Evolutionary conservation across 352 stramenopile genomes (phyloP).

Genomic region (Phytophthora ramorum): DNA sequence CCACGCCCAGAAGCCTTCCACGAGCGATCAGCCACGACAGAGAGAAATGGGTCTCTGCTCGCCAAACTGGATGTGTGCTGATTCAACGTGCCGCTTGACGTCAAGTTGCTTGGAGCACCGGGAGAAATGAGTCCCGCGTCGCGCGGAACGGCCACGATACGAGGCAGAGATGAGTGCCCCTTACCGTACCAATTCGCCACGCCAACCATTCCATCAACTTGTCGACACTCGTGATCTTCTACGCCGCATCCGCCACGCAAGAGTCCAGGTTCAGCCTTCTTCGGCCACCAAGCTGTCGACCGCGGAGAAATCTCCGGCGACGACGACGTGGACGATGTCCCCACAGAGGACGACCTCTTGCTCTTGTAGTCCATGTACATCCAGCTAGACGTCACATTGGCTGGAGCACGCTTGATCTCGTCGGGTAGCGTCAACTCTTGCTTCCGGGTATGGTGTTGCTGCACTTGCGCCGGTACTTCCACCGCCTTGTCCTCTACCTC

Average conservation of each 20-base stretch:
- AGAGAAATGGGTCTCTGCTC: conserved; percentile 44
- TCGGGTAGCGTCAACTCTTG: conserved; percentile 44
- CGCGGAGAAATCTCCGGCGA: conserved; percentile 57
- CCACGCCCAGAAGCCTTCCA: conserved; percentile 15
- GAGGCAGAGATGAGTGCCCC: conserved; percentile 35
- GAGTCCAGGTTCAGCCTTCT: conserved; percentile 60
- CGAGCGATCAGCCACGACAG: conserved; percentile 9
- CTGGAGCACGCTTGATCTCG: conserved; percentile 30
- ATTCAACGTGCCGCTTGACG: not conserved
- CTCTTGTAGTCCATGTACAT: conserved; percentile 40
- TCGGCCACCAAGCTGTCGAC: conserved; percentile 53
- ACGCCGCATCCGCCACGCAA: conserved; percentile 48
- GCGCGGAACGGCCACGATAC: not conserved
- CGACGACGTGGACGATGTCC: conserved; percentile 64
- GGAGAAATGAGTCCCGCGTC: conserved; percentile 24
- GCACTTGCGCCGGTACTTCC: conserved; percentile 2
- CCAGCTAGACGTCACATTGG: conserved; percentile 8
- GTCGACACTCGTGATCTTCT: not conserved
- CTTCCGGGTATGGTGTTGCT: conserved; percentile 35
- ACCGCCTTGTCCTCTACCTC: conserved; percentile 5
- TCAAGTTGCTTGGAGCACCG: not conserved
- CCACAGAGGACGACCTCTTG: conserved; percentile 37
- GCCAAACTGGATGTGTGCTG: not conserved
- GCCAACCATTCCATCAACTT: not conserved
- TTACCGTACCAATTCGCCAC: not conserved